Base-by-base conservation (phyloP, 139 green algal genomes). In the Chlorella sp. region DNA sequence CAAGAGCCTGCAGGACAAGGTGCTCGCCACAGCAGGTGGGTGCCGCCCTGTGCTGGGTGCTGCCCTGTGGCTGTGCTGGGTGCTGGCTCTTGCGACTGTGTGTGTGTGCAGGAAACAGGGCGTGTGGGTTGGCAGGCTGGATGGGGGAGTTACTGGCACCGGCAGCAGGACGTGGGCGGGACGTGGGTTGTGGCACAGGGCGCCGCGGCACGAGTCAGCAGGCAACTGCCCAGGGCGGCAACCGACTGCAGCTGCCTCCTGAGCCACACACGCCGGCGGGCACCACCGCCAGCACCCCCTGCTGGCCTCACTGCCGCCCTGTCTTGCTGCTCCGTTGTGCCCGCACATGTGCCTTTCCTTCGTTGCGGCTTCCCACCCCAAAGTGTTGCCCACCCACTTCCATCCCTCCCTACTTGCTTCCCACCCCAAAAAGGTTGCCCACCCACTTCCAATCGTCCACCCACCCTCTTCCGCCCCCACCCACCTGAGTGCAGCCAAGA, bases 1-100 rank as follows among this genome's bases (percentile, higher is more conserved):
- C 85, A 83, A 73, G 30, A 53, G 53, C 32, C 85, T 89, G 73
- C 85, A 89, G 85, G 85, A 89, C 16, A 89, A 89, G n/a, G 85
- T 89, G 48, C 73, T 89, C 39, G 73, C 85, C 11, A 89, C 85
- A 3, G 85, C 85, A 40, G 66, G 64, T 79, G 66, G 36, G 66
- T 40, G 75, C 75, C 53, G 36, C 34, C 34, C n/a, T 7, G 11
- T 71, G 75, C 75, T 53, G 14, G 75, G 32, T 71, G 64, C 64
- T 71, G 64, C n/a, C n/a, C n/a, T n/a, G n/a, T n/a, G n/a, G n/a
- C n/a, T 7, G 11, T 71, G 75, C 75, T 53, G 14, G 75, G 32
- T 71, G 64, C 64, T 71, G 64, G 64, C 64, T 39, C 32, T 22
- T 81, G 75, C 0, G 9, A n/a, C 16, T 30, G 75, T 34, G 0